Evolutionary conservation across 2,329 filamentous ascomycete genomes (phyloP), one percentile per base, ranked within the genome.

Genomic region (Aspergillus vadensis): DNA sequence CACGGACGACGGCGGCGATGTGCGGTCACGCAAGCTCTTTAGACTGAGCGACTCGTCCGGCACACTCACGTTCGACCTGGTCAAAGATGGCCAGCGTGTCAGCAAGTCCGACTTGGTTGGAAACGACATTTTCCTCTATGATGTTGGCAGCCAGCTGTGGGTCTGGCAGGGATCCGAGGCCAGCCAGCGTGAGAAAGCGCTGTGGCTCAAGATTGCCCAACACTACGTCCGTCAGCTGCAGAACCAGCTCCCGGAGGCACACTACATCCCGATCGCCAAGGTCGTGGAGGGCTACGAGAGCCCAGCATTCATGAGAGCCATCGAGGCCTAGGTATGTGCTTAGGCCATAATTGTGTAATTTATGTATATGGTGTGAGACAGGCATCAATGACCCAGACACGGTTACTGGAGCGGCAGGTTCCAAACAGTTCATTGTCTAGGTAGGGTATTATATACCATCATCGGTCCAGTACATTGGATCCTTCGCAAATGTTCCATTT

Each of bases 131-230:
- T 90, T 89, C 67, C 70, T 90, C 19, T 78, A 88, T 61, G 85
- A 88, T 65, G 80, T 78, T 0, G 86, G 86, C 6, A 81, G 72
- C 54, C 76, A 76, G 7, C 77, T 90, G 36, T 90, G 87, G 86
- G 85, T 90, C 2, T 90, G 88, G 88, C 82, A 88, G 67, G 88
- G 88, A 0, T 73, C 75, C 2, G 77, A 78, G 1, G 86, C 87
- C 8, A 89, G 86, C 70, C 74, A 74, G 36, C 74, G 72, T 1
- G 88, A 90, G 75, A 87, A 81, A 72, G 80, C 83, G 5, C 77
- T 79, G 70, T 90, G 88, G 88, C 59, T 74, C 52, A 73, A 68
- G 55, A 69, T 73, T 10, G 70, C 71, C 0, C 72, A 74, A 36
- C 63, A 62, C 12, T 74, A 74, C 50, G 55, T 73, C 23, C 70